Evolutionary conservation across 1,284 basidiomycete genomes (phyloP).

Genomic region (Papiliotrema flavescens): DNA sequence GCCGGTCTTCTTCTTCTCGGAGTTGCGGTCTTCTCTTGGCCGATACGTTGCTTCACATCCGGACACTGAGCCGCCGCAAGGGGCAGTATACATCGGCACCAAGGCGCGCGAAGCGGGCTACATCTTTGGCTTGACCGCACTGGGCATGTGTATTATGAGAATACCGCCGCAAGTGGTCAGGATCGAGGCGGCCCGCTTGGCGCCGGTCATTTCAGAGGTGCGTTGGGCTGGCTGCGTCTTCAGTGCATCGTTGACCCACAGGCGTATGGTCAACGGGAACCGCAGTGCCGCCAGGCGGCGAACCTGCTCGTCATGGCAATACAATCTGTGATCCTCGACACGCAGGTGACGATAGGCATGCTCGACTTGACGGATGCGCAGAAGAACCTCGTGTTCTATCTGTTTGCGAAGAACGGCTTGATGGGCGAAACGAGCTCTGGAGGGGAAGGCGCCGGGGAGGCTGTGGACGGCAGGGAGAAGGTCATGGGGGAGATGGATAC

Average conservation of each 20-base stretch:
- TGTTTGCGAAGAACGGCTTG: slow-evolving; percentile 39
- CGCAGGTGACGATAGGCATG: slow-evolving; percentile 28
- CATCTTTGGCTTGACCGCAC: slow-evolving; percentile 34
- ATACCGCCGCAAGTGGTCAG: slow-evolving; percentile 34
- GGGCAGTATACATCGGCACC: background rate
- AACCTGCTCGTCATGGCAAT: slow-evolving; percentile 38
- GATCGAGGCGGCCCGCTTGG: slow-evolving; percentile 27
- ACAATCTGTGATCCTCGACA: slow-evolving; percentile 33
- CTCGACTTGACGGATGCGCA: slow-evolving; percentile 30
- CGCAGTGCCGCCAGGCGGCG: slow-evolving; percentile 35
- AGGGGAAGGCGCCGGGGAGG: slow-evolving; percentile 8
- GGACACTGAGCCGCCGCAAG: background rate
- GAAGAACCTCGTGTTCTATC: slow-evolving; percentile 37
- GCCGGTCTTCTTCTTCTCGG: slow-evolving; percentile 33
- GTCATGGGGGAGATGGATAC: slow-evolving; percentile 24
- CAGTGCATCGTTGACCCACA: slow-evolving; percentile 4
- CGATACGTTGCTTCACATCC: slow-evolving; percentile 18
- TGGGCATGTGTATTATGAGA: slow-evolving; percentile 40
- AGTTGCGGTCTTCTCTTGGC: slow-evolving; percentile 29
- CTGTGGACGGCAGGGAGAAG: background rate
- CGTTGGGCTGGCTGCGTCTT: slow-evolving; percentile 6
- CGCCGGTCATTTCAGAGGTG: slow-evolving; percentile 28
- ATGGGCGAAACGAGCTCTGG: background rate
- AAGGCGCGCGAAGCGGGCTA: slow-evolving; percentile 22
- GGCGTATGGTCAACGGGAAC: slow-evolving; percentile 16